Percentiles rank a stretch among this genome's conserved stretches.
These are phyloP conservation scores for Aspergillus phoenicis DNA, from an alignment of 2,329 filamentous ascomycete species.

Conservation along the genomic window DNA sequence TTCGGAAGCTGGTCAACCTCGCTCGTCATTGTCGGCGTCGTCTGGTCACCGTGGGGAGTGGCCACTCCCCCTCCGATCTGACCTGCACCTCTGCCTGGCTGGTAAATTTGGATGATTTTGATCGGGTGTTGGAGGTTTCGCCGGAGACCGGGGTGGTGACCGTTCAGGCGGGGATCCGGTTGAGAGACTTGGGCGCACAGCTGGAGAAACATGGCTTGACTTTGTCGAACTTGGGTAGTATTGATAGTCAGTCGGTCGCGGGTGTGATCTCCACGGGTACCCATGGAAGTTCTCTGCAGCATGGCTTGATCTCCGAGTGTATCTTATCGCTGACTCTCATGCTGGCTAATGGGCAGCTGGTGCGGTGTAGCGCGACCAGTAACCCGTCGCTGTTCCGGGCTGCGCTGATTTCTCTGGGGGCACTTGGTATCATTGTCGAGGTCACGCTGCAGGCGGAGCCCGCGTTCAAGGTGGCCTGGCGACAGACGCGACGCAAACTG, in stretches of 20 bases:
- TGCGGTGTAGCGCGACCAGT: conserved; percentile 67
- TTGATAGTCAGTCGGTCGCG: conserved; percentile 89
- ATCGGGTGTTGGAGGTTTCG: conserved; percentile 71
- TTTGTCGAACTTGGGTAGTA: conserved; percentile 90
- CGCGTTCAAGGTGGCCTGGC: conserved; percentile 83
- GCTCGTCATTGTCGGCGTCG: conserved; percentile 80
- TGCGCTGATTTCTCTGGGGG: conserved; percentile 82
- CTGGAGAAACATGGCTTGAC: conserved; percentile 77
- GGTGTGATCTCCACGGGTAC: conserved; percentile 92
- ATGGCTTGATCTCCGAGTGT: conserved; percentile 82
- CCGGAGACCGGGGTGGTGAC: conserved; percentile 66
- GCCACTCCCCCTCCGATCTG: conserved; percentile 87
- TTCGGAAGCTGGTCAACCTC: conserved; percentile 79
- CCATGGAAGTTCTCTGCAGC: conserved; percentile 81
- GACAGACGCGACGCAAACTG: conserved; percentile 75
- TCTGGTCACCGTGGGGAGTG: conserved; percentile 83
- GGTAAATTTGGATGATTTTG: conserved; percentile 85
- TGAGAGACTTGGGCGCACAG: conserved; percentile 71
- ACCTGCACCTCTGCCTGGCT: conserved; percentile 95
- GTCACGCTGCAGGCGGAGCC: conserved; percentile 81
- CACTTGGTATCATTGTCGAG: conserved; percentile 87
- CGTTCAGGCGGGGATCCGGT: conserved; percentile 85
- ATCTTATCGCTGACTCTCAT: conserved; percentile 76
- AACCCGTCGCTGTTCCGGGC: conserved; percentile 84
- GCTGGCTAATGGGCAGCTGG: conserved; percentile 74